Percentiles rank a stretch among this genome's conserved stretches.
phyloP scores from a whole-genome alignment of 768 basidiomycete species.

The Rossbeevera mucosa region DNA sequence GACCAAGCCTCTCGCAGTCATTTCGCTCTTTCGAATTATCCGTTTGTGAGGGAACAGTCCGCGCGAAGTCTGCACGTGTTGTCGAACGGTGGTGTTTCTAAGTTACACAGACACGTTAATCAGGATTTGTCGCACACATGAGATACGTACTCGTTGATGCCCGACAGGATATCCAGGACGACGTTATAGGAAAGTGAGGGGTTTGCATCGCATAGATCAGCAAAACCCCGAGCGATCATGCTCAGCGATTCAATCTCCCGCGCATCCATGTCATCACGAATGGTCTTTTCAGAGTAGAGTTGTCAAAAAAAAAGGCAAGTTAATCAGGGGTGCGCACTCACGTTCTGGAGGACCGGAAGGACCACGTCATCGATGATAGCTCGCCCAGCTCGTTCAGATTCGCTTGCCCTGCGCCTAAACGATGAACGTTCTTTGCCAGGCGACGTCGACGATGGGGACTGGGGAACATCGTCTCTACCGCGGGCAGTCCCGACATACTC shows the following conservation, averaged over 20 bases:
- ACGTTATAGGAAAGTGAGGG: constrained; percentile 83
- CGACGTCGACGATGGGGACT: constrained; percentile 41
- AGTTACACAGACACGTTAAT: constrained; percentile 4
- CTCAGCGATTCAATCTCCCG: constrained; percentile 83
- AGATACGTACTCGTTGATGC: constrained; percentile 80
- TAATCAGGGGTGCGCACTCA: constrained; percentile 32
- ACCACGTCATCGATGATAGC: constrained; percentile 80
- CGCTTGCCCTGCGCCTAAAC: constrained; percentile 51
- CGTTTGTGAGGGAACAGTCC: constrained; percentile 78
- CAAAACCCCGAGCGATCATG: constrained; percentile 86
- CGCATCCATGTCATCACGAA: constrained; percentile 81
- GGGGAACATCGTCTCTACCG: constrained; percentile 45
- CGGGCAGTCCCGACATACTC: constrained; percentile 77
- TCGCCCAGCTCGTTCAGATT: constrained; percentile 59
- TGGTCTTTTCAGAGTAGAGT: constrained; percentile 42
- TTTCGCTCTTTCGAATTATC: constrained; percentile 73
- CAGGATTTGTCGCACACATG: background rate
- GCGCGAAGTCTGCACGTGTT: constrained; percentile 78
- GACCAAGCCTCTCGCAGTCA: constrained; percentile 79
- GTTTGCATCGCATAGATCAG: constrained; percentile 78
- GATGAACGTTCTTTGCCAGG: constrained; percentile 37
- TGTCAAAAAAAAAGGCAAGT: constrained; percentile 1
- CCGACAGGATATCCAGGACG: constrained; percentile 83
- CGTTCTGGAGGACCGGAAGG: constrained; percentile 71
- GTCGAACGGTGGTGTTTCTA: constrained; percentile 74